These are phyloP conservation scores for Solanum sejunctum DNA, from an alignment of 257 asterid species.

Conservation along the genomic window DNA sequence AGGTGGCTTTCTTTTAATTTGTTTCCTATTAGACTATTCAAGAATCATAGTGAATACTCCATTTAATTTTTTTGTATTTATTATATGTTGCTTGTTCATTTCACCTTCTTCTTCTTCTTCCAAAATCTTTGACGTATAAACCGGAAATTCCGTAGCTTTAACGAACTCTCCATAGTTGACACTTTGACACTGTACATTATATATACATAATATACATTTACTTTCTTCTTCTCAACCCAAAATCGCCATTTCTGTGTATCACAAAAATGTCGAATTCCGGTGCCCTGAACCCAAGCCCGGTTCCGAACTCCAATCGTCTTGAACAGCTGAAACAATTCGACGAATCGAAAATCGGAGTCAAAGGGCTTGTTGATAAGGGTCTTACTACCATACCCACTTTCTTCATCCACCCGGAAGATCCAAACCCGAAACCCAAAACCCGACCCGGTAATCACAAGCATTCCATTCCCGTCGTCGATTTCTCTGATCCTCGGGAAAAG, in stretches of 20 bases:
- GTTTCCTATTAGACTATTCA: no score
- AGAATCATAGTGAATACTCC: no score
- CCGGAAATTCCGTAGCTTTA: no score
- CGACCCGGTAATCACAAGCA: neutral
- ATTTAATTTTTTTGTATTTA: no score
- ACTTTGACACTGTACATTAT: no score
- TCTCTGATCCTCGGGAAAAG: conserved; percentile 10
- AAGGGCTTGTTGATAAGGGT: conserved; percentile 31
- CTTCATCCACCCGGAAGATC: conserved; percentile 11
- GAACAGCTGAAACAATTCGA: conserved; percentile 19
- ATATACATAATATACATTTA: no score
- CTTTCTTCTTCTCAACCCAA: neutral
- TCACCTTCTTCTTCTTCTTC: no score
- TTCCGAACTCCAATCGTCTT: conserved; percentile 7
- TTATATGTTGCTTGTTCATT: no score
- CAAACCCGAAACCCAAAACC: neutral
- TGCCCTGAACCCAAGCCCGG: neutral
- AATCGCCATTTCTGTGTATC: neutral
- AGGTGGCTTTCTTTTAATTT: no score
- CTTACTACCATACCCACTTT: conserved; percentile 13
- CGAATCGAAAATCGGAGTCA: conserved; percentile 30
- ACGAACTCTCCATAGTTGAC: no score
- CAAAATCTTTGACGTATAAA: no score
- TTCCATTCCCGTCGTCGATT: conserved; percentile 21
- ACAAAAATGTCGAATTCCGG: neutral